Conservation (phyloP, 495 filamentous ascomycete genomes). For the Extremus antarcticus region DNA sequence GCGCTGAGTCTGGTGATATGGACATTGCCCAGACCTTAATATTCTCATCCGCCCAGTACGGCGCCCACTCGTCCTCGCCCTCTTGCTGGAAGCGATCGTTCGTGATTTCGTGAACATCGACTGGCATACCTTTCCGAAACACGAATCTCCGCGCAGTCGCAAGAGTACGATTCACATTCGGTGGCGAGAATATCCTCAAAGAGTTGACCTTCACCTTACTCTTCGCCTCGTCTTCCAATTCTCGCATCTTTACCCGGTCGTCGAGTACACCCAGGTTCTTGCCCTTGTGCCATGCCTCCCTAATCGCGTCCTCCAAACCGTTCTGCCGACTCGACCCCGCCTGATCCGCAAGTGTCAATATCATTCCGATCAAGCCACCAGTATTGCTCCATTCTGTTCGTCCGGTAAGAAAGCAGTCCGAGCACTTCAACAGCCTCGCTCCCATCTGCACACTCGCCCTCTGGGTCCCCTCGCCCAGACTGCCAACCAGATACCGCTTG, state of each 20-base stretch:
- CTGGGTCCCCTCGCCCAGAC: constrained; percentile 74
- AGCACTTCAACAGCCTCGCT: constrained; percentile 46
- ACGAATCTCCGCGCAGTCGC: constrained; percentile 78
- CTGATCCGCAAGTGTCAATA: constrained; percentile 68
- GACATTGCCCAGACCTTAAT: constrained; percentile 77
- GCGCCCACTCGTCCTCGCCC: constrained; percentile 32
- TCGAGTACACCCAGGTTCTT: constrained; percentile 5
- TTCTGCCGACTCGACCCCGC: constrained; percentile 27
- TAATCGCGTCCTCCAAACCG: constrained; percentile 19
- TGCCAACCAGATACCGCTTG: constrained; percentile 80
- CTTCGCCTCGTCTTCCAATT: constrained; percentile 22
- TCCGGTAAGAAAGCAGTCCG: constrained; percentile 73
- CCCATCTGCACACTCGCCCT: constrained; percentile 60
- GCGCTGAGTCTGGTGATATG: constrained; percentile 25
- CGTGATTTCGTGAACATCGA: constrained; percentile 54
- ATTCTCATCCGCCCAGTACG: constrained; percentile 62
- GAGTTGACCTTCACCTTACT: constrained; percentile 21
- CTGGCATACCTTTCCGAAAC: constrained; percentile 70
- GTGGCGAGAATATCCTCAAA: constrained; percentile 64
- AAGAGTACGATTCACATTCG: constrained; percentile 65
- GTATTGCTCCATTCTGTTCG: constrained; percentile 58
- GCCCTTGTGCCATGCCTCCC: constrained; percentile 4
- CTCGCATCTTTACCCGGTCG: constrained; percentile 23
- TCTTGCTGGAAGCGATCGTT: constrained; percentile 29
- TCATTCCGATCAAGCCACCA: constrained; percentile 74